A percentile compares a stretch with the other conserved stretches of the same genome.
Conservation (phyloP, 1,284 basidiomycete genomes). For the Termitomyces sp. region DNA sequence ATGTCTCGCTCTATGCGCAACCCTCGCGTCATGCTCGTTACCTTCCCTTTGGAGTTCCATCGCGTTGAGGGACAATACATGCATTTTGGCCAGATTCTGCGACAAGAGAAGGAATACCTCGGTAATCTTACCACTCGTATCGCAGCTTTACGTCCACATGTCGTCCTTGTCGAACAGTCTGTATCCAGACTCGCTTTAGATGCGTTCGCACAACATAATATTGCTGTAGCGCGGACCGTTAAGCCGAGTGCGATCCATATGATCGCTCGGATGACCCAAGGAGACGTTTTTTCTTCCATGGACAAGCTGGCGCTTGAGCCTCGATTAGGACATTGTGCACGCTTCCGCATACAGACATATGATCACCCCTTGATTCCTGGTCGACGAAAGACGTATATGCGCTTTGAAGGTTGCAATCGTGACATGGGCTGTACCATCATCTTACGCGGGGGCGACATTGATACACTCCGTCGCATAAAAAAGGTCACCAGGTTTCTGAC, state of each 20-base stretch:
- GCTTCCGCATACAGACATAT: slow-evolving; percentile 89
- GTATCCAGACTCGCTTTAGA: slow-evolving; percentile 92
- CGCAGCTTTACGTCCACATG: slow-evolving; percentile 85
- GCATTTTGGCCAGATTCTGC: slow-evolving; percentile 87
- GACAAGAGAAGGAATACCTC: slow-evolving; percentile 94
- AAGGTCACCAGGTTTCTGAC: slow-evolving; percentile 88
- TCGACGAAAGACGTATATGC: slow-evolving; percentile 91
- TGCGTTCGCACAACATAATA: slow-evolving; percentile 81
- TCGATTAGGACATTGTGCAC: slow-evolving; percentile 84
- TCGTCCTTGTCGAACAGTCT: slow-evolving; percentile 89
- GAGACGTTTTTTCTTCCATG: slow-evolving; percentile 93
- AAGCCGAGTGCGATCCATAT: slow-evolving; percentile 86
- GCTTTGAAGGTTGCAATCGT: slow-evolving; percentile 90
- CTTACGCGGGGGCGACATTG: slow-evolving; percentile 82
- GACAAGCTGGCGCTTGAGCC: slow-evolving; percentile 91
- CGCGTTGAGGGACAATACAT: slow-evolving; percentile 93
- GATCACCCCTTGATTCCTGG: slow-evolving; percentile 91
- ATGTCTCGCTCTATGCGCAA: slow-evolving; percentile 70
- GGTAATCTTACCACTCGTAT: slow-evolving; percentile 87
- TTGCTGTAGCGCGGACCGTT: slow-evolving; percentile 88
- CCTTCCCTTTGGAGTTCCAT: slow-evolving; percentile 94
- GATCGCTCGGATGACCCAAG: slow-evolving; percentile 91
- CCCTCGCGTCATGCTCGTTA: slow-evolving; percentile 93
- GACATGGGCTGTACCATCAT: slow-evolving; percentile 95
- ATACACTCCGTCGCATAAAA: slow-evolving; percentile 82